Evolutionary conservation across 2,329 filamentous ascomycete species (phyloP).

Genomic region (Diaporthe capsici): DNA sequence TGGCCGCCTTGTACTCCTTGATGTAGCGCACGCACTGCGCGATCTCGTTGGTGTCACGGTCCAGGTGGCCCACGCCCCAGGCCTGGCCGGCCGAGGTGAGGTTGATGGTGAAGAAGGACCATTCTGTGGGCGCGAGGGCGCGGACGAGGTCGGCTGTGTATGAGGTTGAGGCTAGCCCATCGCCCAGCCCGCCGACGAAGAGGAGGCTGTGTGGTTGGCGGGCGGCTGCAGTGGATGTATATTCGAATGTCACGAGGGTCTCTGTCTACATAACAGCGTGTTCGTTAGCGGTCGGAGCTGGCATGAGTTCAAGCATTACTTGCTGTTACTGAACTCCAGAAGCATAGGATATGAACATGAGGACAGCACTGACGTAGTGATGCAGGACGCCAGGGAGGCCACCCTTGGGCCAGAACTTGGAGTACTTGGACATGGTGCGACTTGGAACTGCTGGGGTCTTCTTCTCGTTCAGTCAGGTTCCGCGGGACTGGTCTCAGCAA

Average conservation of each 20-base stretch:
- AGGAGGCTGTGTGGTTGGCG: slow-evolving; percentile 61
- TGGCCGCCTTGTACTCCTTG: slow-evolving; percentile 50
- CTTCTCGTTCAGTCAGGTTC: background rate
- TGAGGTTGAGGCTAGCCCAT: slow-evolving; percentile 63
- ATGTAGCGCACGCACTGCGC: slow-evolving; percentile 50
- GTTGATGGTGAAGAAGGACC: slow-evolving; percentile 54
- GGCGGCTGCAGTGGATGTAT: slow-evolving; percentile 47
- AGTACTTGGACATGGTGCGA: slow-evolving; percentile 45
- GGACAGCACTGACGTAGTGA: slow-evolving; percentile 48
- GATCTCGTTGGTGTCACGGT: slow-evolving; percentile 54
- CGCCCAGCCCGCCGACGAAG: slow-evolving; percentile 67
- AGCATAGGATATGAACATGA: background rate
- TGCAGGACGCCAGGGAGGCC: slow-evolving; percentile 52
- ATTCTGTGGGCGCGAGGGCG: slow-evolving; percentile 52
- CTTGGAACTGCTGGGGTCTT: background rate
- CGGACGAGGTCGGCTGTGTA: slow-evolving; percentile 62
- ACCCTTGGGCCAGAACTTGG: slow-evolving; percentile 52
- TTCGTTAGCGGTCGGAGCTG: background rate
- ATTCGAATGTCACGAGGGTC: slow-evolving; percentile 55
- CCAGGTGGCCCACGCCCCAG: slow-evolving; percentile 55
- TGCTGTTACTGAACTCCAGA: background rate
- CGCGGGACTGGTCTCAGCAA: background rate
- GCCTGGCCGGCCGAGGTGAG: slow-evolving; percentile 57
- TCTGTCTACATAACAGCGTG: slow-evolving; percentile 50
- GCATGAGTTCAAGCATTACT: background rate